Percentiles rank a stretch among this genome's conserved stretches.
These are phyloP conservation scores for Candida stauntonica DNA, from an alignment of 805 yeast genomes.

Conservation along the genomic window DNA sequence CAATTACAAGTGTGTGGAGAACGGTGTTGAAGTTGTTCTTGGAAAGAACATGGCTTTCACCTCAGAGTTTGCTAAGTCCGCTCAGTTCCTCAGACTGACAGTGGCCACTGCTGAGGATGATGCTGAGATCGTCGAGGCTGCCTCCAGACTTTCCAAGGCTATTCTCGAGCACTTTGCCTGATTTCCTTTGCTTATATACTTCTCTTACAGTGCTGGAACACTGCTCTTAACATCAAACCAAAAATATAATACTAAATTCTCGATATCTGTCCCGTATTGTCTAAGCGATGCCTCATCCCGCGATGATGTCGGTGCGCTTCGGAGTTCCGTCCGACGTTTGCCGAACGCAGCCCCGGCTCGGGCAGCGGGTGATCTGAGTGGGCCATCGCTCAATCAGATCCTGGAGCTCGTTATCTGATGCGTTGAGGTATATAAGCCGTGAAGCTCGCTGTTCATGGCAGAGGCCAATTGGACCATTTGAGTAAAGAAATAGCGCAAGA, in stretches of 20 bases:
- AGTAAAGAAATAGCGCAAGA: too few species aligned
- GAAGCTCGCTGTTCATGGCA: too few species aligned
- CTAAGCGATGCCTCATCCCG: too few species aligned
- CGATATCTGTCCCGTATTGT: too few species aligned
- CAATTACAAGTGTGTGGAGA: slow-evolving; percentile 36
- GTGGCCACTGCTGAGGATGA: slow-evolving; percentile 46
- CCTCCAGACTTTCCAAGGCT: slow-evolving; percentile 13
- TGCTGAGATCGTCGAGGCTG: slow-evolving; percentile 42
- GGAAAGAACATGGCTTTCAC: slow-evolving; percentile 55
- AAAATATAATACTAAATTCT: too few species aligned
- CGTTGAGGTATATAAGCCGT: too few species aligned
- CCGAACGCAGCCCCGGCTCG: neutral
- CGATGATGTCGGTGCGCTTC: too few species aligned
- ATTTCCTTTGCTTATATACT: neutral
- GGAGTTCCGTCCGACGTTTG: neutral
- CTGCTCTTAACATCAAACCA: too few species aligned
- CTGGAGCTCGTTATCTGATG: too few species aligned
- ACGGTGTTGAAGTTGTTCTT: slow-evolving; percentile 51
- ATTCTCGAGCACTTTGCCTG: slow-evolving; percentile 13
- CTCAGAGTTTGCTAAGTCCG: slow-evolving; percentile 36
- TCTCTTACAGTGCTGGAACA: neutral
- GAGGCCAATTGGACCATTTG: too few species aligned
- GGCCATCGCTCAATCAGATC: neutral
- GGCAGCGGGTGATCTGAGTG: too few species aligned
- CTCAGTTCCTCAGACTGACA: slow-evolving; percentile 53